These are phyloP conservation scores for Neofusicoccum kwambonambiense DNA, from an alignment of 2,329 filamentous ascomycete species.

Conservation along the genomic window DNA sequence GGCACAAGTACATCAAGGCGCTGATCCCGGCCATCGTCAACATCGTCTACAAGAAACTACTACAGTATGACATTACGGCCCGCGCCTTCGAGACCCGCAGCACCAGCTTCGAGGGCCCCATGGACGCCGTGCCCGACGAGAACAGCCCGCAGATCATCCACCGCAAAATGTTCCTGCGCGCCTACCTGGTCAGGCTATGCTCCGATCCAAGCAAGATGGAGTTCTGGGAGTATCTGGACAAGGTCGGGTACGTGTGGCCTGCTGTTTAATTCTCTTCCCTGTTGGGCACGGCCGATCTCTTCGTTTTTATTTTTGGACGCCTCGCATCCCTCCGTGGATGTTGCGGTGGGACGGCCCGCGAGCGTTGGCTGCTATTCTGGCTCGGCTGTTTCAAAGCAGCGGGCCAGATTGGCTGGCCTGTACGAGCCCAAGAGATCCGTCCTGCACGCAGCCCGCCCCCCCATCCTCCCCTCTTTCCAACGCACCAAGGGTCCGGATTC, in stretches of 20 bases:
- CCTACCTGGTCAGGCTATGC: constrained; percentile 72
- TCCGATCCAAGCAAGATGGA: constrained; percentile 72
- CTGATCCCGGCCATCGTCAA: constrained; percentile 81
- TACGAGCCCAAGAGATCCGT: background rate
- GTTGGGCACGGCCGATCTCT: background rate
- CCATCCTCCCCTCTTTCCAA: background rate
- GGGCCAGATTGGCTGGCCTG: background rate
- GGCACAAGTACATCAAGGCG: constrained; percentile 75
- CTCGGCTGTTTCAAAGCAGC: background rate
- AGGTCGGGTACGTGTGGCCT: constrained; percentile 63
- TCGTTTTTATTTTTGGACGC: background rate
- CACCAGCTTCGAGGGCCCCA: constrained; percentile 64
- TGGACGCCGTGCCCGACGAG: constrained; percentile 64
- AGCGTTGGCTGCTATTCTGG: background rate
- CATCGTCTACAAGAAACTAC: constrained; percentile 78
- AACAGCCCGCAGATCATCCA: constrained; percentile 72
- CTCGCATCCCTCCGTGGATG: background rate
- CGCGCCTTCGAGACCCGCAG: constrained; percentile 66
- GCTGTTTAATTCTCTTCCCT: background rate
- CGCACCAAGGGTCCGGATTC: background rate
- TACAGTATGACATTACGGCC: constrained; percentile 79
- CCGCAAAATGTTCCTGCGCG: constrained; percentile 74
- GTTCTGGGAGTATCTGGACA: constrained; percentile 82
- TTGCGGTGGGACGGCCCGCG: background rate
- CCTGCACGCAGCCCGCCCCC: constrained; percentile 18